phyloP scores from a whole-genome alignment of 805 yeast species.

The Candida hungchunana region DNA sequence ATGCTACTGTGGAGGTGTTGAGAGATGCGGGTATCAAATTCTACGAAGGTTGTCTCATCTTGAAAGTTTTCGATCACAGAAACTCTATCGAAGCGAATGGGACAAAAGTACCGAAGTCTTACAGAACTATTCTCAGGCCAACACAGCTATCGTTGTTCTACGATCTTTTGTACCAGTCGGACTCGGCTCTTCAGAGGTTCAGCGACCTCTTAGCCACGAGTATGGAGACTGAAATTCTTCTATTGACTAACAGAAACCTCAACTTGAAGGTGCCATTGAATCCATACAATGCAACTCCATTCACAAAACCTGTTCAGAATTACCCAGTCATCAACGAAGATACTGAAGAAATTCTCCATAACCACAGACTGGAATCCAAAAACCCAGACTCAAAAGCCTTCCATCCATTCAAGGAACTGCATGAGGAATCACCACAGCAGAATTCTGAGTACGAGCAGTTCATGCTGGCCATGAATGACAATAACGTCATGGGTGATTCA shows the following conservation, averaged over 20 bases:
- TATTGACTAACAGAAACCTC: conserved; percentile 72
- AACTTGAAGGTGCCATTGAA: conserved; percentile 71
- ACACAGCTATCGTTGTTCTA: conserved; percentile 78
- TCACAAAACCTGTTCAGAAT: conserved; percentile 44
- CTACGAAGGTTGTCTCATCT: conserved; percentile 85
- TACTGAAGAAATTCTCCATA: conserved; percentile 29
- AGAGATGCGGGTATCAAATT: conserved; percentile 80
- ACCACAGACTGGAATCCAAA: conserved; percentile 37
- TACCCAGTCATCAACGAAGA: conserved; percentile 36
- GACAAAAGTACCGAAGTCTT: conserved; percentile 52
- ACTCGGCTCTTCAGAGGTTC: conserved; percentile 60
- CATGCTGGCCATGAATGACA: conserved; percentile 67
- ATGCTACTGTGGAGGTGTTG: conserved; percentile 82
- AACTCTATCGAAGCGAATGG: conserved; percentile 26
- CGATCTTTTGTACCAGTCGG: conserved; percentile 81
- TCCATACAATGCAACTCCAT: conserved; percentile 46
- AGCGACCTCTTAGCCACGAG: conserved; percentile 75
- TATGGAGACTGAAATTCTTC: conserved; percentile 84
- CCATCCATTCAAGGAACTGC: conserved; percentile 46
- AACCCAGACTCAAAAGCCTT: conserved; percentile 36
- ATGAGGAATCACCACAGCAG: conserved; percentile 68
- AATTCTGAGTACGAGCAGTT: conserved; percentile 85
- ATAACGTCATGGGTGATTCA: conserved; percentile 31
- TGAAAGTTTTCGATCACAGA: conserved; percentile 86
- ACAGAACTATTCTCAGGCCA: conserved; percentile 74